Percentiles rank a stretch among this genome's conserved stretches.
These are phyloP conservation scores for Penicillium nucicola DNA, from an alignment of 495 filamentous ascomycete species.

Conservation along the genomic window DNA sequence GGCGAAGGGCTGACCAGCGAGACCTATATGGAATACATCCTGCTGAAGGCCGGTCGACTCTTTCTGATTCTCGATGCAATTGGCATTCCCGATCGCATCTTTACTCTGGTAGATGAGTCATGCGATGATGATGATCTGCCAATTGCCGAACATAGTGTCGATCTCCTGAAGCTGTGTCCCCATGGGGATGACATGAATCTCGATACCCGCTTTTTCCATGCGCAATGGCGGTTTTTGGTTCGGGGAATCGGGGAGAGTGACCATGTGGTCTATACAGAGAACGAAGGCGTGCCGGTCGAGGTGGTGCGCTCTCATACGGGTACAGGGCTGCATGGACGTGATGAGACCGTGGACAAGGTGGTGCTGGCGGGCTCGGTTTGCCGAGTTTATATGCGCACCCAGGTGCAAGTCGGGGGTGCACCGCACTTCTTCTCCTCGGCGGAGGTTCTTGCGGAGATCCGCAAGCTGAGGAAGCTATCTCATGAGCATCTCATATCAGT, in stretches of 20 bases:
- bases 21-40: constrained; percentile 91
- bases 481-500: constrained; percentile 81
- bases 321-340: constrained; percentile 40
- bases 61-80: constrained; percentile 82
- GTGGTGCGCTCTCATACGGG: constrained; percentile 54
- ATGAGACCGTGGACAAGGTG: constrained; percentile 65
- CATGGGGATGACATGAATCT: constrained; percentile 55
- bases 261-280: constrained; percentile 69
- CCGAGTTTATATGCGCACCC: constrained; percentile 64
- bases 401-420: constrained; percentile 59
- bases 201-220: constrained; percentile 71
- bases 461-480: constrained; percentile 57
- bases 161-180: constrained; percentile 60
- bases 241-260: constrained; percentile 66
- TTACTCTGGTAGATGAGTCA: constrained; percentile 78
- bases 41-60: constrained; percentile 70
- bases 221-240: constrained; percentile 79
- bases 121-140: constrained; percentile 90
- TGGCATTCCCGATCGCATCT: constrained; percentile 80
- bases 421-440: constrained; percentile 57
- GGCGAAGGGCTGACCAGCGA: constrained; percentile 87
- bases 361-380: constrained; percentile 44
- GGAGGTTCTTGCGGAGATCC: constrained; percentile 69
- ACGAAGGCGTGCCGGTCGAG: constrained; percentile 79
- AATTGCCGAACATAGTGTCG: constrained; percentile 67